These are phyloP conservation scores for Penicillium sp. DNA, from an alignment of 2,329 filamentous ascomycete genomes.

Conservation along the genomic window DNA sequence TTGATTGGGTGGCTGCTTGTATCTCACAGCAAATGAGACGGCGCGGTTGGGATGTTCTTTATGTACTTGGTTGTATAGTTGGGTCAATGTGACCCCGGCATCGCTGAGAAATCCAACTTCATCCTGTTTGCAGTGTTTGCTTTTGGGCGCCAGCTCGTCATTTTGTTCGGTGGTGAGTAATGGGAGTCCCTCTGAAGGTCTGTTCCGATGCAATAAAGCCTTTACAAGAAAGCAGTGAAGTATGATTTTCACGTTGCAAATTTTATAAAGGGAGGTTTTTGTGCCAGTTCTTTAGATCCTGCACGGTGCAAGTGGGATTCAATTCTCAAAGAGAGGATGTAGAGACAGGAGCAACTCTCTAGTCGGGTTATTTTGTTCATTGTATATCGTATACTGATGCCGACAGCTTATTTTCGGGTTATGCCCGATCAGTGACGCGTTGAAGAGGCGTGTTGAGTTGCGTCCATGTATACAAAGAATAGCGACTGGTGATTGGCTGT, in stretches of 20 bases:
- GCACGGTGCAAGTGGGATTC: neutral
- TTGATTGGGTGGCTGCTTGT: neutral
- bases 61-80: constrained; percentile 1
- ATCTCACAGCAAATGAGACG: neutral
- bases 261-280: neutral
- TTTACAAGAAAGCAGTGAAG: neutral
- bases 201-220: neutral
- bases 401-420: neutral
- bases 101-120: constrained; percentile 11
- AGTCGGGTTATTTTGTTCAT: neutral
- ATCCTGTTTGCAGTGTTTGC: constrained; percentile 27
- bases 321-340: neutral
- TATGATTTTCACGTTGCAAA: no score
- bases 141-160: neutral
- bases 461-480: neutral
- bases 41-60: neutral
- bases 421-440: neutral
- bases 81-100: neutral
- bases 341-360: neutral
- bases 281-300: neutral
- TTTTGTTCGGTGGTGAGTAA: neutral
- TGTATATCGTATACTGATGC: neutral
- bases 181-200: neutral
- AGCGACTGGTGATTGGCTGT: neutral
- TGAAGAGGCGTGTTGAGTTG: neutral